Evolutionary conservation across 2,329 filamentous ascomycete genomes (phyloP).

Genomic region (Venturia oleaginea): DNA sequence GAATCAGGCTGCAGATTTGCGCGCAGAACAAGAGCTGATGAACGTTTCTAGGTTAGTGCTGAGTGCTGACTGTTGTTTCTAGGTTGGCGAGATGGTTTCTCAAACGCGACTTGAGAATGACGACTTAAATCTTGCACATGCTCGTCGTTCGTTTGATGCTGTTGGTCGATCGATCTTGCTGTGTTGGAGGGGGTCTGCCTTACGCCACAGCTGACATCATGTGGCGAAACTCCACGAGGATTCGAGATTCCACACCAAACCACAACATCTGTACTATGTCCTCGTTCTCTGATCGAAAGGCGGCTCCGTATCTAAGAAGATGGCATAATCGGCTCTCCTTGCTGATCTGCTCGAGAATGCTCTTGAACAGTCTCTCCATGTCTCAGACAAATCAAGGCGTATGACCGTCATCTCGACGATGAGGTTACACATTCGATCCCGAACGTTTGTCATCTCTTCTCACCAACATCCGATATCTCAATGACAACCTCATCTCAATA

Average conservation of each 20-base stretch:
- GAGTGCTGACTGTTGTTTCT: neutral
- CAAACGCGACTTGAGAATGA: neutral
- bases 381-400: no score
- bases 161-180: slow-evolving; percentile 1
- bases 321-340: no score
- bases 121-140: neutral
- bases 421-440: no score
- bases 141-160: neutral
- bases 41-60: neutral
- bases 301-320: no score
- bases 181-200: neutral
- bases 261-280: neutral
- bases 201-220: slow-evolving; percentile 3
- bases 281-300: no score
- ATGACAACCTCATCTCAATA: no score
- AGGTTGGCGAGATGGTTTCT: neutral
- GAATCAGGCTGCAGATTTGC: neutral
- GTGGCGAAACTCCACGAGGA: neutral
- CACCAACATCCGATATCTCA: no score
- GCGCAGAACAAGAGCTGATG: neutral
- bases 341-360: no score
- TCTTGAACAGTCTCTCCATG: no score
- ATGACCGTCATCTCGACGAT: no score
- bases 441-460: no score
- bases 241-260: neutral